Percentiles rank a stretch among this genome's conserved stretches.
Conservation (phyloP, 306 rosid species). For the Urtica urens region DNA sequence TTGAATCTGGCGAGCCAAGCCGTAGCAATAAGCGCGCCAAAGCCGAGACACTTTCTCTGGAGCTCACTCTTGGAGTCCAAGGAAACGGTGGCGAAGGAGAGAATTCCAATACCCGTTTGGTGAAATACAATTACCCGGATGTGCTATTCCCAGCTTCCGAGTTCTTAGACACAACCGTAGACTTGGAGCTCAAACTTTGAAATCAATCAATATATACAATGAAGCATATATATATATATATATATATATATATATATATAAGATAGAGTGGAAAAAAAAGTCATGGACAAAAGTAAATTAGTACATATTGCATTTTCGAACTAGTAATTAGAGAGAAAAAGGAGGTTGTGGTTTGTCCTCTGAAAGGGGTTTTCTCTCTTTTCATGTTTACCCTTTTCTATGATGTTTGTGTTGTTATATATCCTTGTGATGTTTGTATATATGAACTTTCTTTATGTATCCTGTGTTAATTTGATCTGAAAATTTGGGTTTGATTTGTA, state of each 20-base stretch:
- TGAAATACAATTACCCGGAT: not conserved
- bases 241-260: not conserved
- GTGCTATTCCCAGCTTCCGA: not conserved
- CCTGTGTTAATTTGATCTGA: not conserved
- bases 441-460: not conserved
- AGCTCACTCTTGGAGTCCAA: constrained; percentile 8
- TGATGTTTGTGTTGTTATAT: not conserved
- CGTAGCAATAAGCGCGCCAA: too few species aligned
- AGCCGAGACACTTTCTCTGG: not conserved
- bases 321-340: too few species aligned
- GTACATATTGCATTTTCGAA: too few species aligned
- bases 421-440: not conserved
- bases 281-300: not conserved
- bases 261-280: not conserved
- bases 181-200: constrained; percentile 18
- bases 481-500: not conserved
- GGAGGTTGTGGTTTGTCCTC: too few species aligned
- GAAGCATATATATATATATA: not conserved
- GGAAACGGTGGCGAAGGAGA: not conserved
- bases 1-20: too few species aligned
- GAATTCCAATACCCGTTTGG: too few species aligned
- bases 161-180: not conserved
- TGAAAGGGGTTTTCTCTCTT: not conserved
- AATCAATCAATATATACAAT: too few species aligned
- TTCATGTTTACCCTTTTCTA: not conserved